Base-by-base conservation (phyloP, 176 grass and related monocot species). In the Phragmites australis region DNA sequence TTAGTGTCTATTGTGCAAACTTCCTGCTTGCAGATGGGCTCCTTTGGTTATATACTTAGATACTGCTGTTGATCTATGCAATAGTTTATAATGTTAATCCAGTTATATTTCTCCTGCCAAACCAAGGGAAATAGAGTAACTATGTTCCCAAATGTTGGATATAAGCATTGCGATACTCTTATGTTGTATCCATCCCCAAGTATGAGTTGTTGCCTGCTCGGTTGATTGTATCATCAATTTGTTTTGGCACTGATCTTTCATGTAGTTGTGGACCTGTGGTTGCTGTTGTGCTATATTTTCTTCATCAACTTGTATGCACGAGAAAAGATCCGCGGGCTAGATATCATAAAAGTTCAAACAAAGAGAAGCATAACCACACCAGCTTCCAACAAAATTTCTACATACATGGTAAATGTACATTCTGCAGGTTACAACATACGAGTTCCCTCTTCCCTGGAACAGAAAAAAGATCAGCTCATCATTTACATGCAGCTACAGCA, bases 401-500 rank as follows among this genome's bases (percentile, higher is more conserved):
- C 52, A 74, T 74, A 48, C 42, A 73, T 30, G 0, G 14, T 78
- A 37, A 26, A 63, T 87, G 15, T 77, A 61, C 61, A 88, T 48
- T 69, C 2, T 80, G 26, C 61, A 26, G 32, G 19, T 34, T 54
- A 75, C 23, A 80, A 23, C 44, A 67, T 19, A 29, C 3, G 21
- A 65, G 43, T 61, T 74, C 32, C 27, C 49, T 32, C 32, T 61
- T 74, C 32, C 27, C 49, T 32, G 17, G 19, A 37, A 72, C 55
- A 61, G 15, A 57, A 26, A 21, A 65, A 52, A 40, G 18, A 57
- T 47, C 16, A 54, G 63, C 69, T 85, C 54, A 77, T 72, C 56
- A 82, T 85, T 86, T 85, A 86, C 78, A 85, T n/a, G n/a, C n/a
- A 72, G 60, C 47, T 85, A 77, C 29, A 82, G 18, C 30, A 75